Conservation (phyloP, 176 grass and related monocot species). For the Luzula sylvatica region DNA sequence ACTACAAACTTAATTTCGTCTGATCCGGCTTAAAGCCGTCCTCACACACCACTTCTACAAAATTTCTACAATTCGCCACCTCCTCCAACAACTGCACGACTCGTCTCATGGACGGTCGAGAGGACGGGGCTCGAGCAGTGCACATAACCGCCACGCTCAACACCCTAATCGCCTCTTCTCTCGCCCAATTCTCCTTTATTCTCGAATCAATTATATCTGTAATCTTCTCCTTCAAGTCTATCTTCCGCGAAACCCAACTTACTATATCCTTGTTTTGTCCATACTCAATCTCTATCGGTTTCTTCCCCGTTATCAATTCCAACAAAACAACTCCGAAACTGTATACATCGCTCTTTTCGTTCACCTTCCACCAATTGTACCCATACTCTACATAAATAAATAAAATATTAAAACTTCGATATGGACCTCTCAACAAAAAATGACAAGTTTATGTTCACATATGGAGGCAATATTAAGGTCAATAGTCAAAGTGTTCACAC, state of each 20-base stretch:
- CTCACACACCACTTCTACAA: not conserved
- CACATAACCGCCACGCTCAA: conserved; percentile 55
- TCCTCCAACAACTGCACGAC: conserved; percentile 96
- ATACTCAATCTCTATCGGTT: conserved; percentile 30
- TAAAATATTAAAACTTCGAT: not conserved
- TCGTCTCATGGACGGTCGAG: conserved; percentile 67
- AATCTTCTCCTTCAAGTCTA: conserved; percentile 38
- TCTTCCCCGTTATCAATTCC: conserved; percentile 49
- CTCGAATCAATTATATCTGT: conserved; percentile 30
- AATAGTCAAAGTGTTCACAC: not conserved
- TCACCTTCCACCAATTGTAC: conserved; percentile 68
- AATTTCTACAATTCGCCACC: conserved; percentile 8
- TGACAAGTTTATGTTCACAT: too few relatives aligned
- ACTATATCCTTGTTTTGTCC: conserved; percentile 51
- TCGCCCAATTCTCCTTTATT: conserved; percentile 34
- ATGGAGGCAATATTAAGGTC: not conserved
- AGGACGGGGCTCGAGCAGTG: conserved; percentile 47
- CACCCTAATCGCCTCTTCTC: conserved; percentile 50
- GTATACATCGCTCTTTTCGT: conserved; percentile 62
- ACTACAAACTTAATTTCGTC: conserved; percentile 26
- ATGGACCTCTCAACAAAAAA: too few relatives aligned
- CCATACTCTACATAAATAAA: conserved; percentile 44
- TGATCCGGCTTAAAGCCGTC: conserved; percentile 15
- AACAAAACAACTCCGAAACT: conserved; percentile 47
- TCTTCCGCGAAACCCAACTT: conserved; percentile 40